Evolutionary conservation across 2,329 filamentous ascomycete species (phyloP), one percentile per base, ranked within the genome.

Genomic region (Conoideocrella luteorostrata): DNA sequence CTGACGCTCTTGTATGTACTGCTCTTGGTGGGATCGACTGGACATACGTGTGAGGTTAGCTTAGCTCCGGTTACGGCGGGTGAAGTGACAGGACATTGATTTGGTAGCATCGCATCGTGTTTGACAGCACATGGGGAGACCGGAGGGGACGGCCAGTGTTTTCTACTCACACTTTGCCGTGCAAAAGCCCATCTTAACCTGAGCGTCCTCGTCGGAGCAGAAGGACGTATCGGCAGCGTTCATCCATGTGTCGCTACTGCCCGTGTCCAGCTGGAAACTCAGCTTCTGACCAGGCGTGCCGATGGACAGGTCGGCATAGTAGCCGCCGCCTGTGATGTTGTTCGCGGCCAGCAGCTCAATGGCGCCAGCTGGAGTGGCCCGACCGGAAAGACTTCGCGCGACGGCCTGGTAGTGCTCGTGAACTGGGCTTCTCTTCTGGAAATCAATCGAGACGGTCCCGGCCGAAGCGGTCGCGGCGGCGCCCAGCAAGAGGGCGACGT

Each of bases 231-330:
- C 65, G 12, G 72, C 68, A 4, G 81, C 77, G 48, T 75, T 63
- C 33, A 82, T 64, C 78, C 79, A 83, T 4, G 78, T 72, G 55
- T 83, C 80, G 50, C 74, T 79, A 57, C 75, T 80, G 22, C 79
- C 80, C 3, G 79, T 83, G 59, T 83, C 79, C 49, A 82, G 68
- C 42, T 77, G 66, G 52, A 83, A 66, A 42, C 61, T 67, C 39
- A 81, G 58, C 3, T 61, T 58, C 59, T 83, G 79, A 1, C 67
- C 63, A 1, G 80, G 80, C 0, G 77, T 80, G 39, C 80, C 80
- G 33, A 83, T 60, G n/a, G 64, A 62, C 33, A 83, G 69, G 40
- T 77, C 68, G 32, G 74, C 71, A 55, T 72, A 78, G 62, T 80
- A 81, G 12, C 74, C 70, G 26, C 74, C 76, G 36, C 69, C 71